phyloP scores from a whole-genome alignment of 495 filamentous ascomycete species.

The Xylaria acuta region DNA sequence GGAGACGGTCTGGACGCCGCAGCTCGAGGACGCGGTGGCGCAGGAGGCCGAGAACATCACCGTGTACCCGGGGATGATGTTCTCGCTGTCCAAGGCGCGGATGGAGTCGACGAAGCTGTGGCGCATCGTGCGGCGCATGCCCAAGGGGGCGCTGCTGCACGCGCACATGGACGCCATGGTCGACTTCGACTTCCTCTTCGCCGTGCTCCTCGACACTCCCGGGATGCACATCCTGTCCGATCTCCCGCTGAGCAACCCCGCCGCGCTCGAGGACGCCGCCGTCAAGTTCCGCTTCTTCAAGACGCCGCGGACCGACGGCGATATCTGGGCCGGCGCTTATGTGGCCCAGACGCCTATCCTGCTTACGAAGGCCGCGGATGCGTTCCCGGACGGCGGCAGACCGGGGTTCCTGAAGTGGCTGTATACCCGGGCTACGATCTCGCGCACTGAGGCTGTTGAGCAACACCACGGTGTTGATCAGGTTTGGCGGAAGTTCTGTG shows the following conservation, averaged over 20 bases:
- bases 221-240: conserved; percentile 75
- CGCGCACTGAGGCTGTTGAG: conserved; percentile 71
- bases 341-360: conserved; percentile 59
- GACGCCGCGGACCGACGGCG: conserved; percentile 34
- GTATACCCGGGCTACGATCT: conserved; percentile 72
- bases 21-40: conserved; percentile 69
- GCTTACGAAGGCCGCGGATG: conserved; percentile 68
- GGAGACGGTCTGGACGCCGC: conserved; percentile 71
- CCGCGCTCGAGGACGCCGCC: conserved; percentile 52
- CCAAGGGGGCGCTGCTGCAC: conserved; percentile 89
- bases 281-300: conserved; percentile 64
- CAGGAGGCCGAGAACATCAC: conserved; percentile 58
- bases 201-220: conserved; percentile 70
- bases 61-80: conserved; percentile 88
- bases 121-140: conserved; percentile 83
- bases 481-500: conserved; percentile 79
- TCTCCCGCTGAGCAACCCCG: conserved; percentile 54
- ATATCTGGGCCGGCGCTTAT: conserved; percentile 72
- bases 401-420: conserved; percentile 80
- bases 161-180: conserved; percentile 91
- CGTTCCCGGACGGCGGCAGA: conserved; percentile 73
- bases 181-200: conserved; percentile 78
- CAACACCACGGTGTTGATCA: conserved; percentile 81
- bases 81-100: conserved; percentile 74
- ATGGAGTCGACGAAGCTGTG: conserved; percentile 86